Evolutionary conservation across 768 basidiomycete genomes (phyloP), one percentile per base, ranked within the genome.

Genomic region (Suillus discolor): DNA sequence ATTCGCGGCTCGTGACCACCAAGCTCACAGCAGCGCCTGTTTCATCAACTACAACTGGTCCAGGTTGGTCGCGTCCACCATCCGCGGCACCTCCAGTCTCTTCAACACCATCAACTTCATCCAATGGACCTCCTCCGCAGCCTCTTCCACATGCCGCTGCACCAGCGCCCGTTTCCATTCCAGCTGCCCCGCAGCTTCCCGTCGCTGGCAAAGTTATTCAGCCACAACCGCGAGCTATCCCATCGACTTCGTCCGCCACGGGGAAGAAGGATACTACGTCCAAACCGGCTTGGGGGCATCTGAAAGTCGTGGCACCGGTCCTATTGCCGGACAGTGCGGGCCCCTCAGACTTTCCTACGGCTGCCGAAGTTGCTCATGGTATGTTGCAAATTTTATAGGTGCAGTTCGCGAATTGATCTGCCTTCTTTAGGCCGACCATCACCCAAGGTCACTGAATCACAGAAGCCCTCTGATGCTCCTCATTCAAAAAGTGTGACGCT

Each of bases 341-440:
- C 53, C 77, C 80, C 45, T 85, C 80, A 64, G 96, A 99, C 68
- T 99, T 99, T 74, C 97, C 97, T 8, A 99, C 97, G 6, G 96
- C 97, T 55, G 94, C 94, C 44, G 97, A 99, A 80, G 94, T 95
- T 53, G 93, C 93, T 8, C 89, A 90, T 80, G 90, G 93, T 90
- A 70, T 71, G 86, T 81, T 25, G 42, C 62, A 62, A 62, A 71
- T 74, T 39, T 62, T 38, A n/a, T 61, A 63, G 51, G 47, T 55
- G 54, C 61, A 60, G 39, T 47, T 54, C 61, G 57, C n/a, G 16
- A 62, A 62, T 20, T 57, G 25, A 60, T 60, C 28, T 42, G 3
- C 12, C 1, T 28, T 36, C 25, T 41, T 25, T 41, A 57, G 39
- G 28, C 16, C 57, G 54, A 60, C 71, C 61, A 5, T 69, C 74